Evolutionary conservation across 148 eudicot genomes (phyloP).

Genomic region (Rhododendron simsii): DNA sequence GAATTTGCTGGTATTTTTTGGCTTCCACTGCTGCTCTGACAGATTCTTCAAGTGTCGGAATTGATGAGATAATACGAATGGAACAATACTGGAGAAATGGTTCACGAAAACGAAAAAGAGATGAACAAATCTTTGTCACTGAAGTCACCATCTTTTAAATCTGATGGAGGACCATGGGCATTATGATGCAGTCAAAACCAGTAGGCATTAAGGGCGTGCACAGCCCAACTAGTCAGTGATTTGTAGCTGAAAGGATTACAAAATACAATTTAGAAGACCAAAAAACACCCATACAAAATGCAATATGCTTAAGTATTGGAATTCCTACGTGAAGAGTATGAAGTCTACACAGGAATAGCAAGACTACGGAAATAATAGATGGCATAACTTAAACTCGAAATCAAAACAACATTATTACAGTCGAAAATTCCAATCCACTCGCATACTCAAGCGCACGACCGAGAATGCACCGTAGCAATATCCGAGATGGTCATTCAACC

Average conservation of each 20-base stretch:
- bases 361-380: not conserved
- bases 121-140: not conserved
- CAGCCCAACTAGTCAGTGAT: not conserved
- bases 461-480: too few species aligned
- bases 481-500: too few species aligned
- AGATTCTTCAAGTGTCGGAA: slow-evolving; percentile 36
- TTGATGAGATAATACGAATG: slow-evolving; percentile 17
- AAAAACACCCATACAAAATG: not conserved
- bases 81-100: slow-evolving; percentile 18
- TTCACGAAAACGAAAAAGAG: not conserved
- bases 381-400: too few species aligned
- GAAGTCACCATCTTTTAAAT: slow-evolving; percentile 5
- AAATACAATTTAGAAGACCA: not conserved
- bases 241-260: not conserved
- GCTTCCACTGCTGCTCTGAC: slow-evolving; percentile 43
- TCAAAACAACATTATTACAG: not conserved
- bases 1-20: slow-evolving; percentile 52
- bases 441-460: not conserved
- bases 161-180: not conserved
- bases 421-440: not conserved
- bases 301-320: not conserved
- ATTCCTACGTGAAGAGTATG: not conserved
- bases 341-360: not conserved
- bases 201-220: not conserved
- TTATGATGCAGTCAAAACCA: not conserved